Conservation (phyloP, 2,329 filamentous ascomycete genomes). For the Chalaropsis thielavioides region DNA sequence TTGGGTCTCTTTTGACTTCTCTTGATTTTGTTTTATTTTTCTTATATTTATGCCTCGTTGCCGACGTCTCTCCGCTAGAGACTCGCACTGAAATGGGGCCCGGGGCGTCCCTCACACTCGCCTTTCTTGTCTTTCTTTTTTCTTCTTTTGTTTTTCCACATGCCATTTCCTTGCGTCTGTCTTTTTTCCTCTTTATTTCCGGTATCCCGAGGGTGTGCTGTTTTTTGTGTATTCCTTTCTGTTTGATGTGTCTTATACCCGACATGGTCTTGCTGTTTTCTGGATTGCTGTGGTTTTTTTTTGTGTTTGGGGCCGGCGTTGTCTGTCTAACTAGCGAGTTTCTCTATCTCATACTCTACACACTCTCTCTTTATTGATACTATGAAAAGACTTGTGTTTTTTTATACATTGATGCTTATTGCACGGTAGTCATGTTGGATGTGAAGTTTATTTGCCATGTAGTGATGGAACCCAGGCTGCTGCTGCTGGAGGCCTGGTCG, state of each 20-base stretch:
- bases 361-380: background rate
- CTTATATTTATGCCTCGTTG: background rate
- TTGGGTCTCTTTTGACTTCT: background rate
- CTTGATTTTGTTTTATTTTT: conserved; percentile 8
- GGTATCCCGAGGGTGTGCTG: background rate
- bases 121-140: background rate
- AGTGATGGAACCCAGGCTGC: no score
- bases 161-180: conserved; percentile 6
- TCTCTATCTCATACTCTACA: background rate
- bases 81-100: background rate
- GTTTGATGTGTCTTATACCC: conserved; percentile 7
- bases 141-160: background rate
- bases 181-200: background rate
- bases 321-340: background rate
- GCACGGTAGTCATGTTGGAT: background rate
- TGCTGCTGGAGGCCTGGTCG: no score
- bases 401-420: no score
- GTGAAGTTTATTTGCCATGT: no score
- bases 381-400: background rate
- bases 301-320: background rate
- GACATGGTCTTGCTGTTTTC: background rate
- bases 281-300: background rate
- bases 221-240: background rate
- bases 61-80: background rate
- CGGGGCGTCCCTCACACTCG: background rate